Conservation (phyloP, 306 rosid species). For the Glycine soja region DNA sequence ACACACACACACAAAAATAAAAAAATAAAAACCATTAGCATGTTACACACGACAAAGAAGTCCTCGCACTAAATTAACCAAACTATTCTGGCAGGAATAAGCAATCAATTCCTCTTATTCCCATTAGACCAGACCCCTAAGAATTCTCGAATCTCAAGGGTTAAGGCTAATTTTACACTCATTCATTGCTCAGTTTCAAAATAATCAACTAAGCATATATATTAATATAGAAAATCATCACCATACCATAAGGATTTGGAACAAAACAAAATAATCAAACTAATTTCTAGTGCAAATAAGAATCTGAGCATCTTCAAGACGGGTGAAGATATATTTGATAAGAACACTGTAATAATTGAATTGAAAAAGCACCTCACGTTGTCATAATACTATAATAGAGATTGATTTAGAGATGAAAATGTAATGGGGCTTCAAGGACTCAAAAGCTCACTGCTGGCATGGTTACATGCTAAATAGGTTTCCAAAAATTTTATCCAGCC, state of each 20-base stretch:
- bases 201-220: slow-evolving; percentile 16
- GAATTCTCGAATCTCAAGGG: slow-evolving; percentile 19
- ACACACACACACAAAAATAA: not conserved
- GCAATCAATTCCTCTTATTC: not conserved
- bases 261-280: not conserved
- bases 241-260: not conserved
- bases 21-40: slow-evolving; percentile 22
- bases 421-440: not conserved
- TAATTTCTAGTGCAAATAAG: not conserved
- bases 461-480: not conserved
- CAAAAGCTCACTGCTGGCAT: not conserved
- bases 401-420: not conserved
- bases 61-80: not conserved
- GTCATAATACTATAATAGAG: not conserved
- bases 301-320: not conserved
- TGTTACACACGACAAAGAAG: not conserved
- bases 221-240: not conserved
- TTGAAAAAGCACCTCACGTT: not conserved
- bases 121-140: not conserved
- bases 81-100: not conserved
- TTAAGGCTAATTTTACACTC: not conserved
- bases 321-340: not conserved
- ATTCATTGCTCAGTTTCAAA: slow-evolving; percentile 15
- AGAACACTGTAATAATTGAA: not conserved
- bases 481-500: not conserved